phyloP scores from a whole-genome alignment of 768 basidiomycete genomes.

The Hypholoma sublateritium region DNA sequence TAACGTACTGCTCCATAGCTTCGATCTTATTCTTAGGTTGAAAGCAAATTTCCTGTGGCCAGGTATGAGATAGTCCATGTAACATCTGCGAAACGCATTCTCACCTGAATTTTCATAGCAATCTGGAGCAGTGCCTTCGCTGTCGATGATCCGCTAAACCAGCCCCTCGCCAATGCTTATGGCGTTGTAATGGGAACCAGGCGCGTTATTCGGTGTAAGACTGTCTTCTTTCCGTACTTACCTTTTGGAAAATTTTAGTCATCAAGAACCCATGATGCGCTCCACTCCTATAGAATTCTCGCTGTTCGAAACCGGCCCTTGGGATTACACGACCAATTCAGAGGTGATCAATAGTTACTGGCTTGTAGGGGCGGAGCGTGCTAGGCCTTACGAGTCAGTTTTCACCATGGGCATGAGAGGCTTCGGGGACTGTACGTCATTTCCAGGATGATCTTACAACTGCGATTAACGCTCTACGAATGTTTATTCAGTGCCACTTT shows the following conservation, averaged over 20 bases:
- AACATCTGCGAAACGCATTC: background rate
- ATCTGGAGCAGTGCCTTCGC: conserved; percentile 53
- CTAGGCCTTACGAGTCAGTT: conserved; percentile 58
- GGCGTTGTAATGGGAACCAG: conserved; percentile 75
- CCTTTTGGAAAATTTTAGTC: conserved; percentile 30
- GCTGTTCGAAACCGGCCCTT: conserved; percentile 52
- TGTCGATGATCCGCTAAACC: conserved; percentile 60
- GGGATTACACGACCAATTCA: conserved; percentile 61
- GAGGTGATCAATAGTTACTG: conserved; percentile 61
- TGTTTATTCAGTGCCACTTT: conserved; percentile 45
- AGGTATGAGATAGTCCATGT: conserved; percentile 28
- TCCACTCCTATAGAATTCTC: conserved; percentile 68
- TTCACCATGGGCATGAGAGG: conserved; percentile 75
- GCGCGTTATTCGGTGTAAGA: conserved; percentile 21
- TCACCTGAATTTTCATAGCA: conserved; percentile 23
- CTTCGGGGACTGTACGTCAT: conserved; percentile 45
- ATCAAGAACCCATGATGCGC: conserved; percentile 77
- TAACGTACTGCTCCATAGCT: conserved; percentile 34
- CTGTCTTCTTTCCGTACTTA: background rate
- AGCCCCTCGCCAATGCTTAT: conserved; percentile 60
- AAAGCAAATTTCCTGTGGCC: conserved; percentile 77
- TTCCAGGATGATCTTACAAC: background rate
- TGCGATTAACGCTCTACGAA: background rate
- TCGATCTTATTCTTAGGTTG: conserved; percentile 64
- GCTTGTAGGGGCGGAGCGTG: conserved; percentile 57